These are phyloP conservation scores for Cajanus cajan DNA, from an alignment of 306 rosid species.

Conservation along the genomic window DNA sequence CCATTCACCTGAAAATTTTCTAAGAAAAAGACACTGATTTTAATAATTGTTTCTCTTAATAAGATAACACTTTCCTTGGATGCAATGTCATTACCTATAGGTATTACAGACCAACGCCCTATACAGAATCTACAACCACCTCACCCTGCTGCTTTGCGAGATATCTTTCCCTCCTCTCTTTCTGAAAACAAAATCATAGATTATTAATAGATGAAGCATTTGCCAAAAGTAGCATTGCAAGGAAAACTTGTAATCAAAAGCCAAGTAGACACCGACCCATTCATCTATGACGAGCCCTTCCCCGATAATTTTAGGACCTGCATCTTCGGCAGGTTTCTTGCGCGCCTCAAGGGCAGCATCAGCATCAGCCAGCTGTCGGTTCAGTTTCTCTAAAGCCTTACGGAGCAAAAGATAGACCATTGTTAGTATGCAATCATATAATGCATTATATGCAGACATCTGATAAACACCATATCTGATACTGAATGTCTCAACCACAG, in stretches of 20 bases:
- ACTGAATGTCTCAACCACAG: background rate
- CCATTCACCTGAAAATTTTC: constrained; percentile 30
- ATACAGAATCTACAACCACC: constrained; percentile 67
- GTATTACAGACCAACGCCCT: constrained; percentile 34
- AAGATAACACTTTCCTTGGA: constrained; percentile 28
- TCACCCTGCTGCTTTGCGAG: constrained; percentile 91
- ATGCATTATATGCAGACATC: background rate
- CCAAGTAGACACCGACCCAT: constrained; percentile 61
- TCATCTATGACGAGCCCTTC: constrained; percentile 97
- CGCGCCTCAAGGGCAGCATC: constrained; percentile 82
- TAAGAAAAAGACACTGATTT: constrained; percentile 21
- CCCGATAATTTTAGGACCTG: constrained; percentile 75
- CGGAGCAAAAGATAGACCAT: background rate
- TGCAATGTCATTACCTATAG: constrained; percentile 6
- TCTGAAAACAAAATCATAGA: constrained; percentile 43
- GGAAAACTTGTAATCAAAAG: background rate
- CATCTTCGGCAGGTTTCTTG: constrained; percentile 71
- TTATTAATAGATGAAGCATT: constrained; percentile 11
- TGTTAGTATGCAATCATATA: background rate
- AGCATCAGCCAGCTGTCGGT: constrained; percentile 73
- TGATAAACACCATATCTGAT: background rate
- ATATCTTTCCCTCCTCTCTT: constrained; percentile 96
- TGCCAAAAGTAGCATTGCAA: background rate
- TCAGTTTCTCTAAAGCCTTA: constrained; percentile 76
- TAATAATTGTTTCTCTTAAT: constrained; percentile 6